Base-by-base conservation (phyloP, 2,329 filamentous ascomycete species). In the Dryadomyces quercivorus region DNA sequence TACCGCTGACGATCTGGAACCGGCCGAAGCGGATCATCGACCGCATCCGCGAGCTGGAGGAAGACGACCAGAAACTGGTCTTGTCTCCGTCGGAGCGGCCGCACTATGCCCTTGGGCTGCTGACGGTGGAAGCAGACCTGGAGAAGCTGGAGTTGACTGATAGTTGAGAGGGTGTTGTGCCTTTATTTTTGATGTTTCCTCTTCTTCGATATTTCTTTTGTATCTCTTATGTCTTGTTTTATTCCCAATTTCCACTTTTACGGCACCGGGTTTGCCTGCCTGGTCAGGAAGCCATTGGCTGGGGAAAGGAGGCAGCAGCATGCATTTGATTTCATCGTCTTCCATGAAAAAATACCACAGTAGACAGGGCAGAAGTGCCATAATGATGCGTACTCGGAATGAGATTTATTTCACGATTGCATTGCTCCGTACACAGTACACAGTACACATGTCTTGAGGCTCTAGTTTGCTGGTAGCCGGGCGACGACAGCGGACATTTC, bases 401-500 rank as follows among this genome's bases (percentile, higher is more conserved):
- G 44, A 12, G 2, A 20, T 13, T 21, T 46, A 8, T 46, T 20
- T 46, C 20, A 21, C 12, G 18, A 18, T 46, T 21, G 18, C 13
- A 7, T 47, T 18, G 18, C 22, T 47, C 13, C 13, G 13, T 47
- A 47, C 20, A 42, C 38, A 42, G 13, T 47, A 47, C 20, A 42
- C 38, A 42, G 31, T 52, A 6, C 26, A 16, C 44, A 43, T 6
- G 40, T 9, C 15, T 15, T 21, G n/a, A n/a, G n/a, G n/a, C n/a
- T 18, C 36, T 40, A 85, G 70, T 85, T 85, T 55, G 81, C 78
- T 31, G 81, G 82, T 68, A 94, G 80, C 68, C 91, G 83, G 68
- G 86, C 86, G 58, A 98, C 93, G 58, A 95, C 90, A 48, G 82
- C 79, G 57, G 88, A 88, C 93, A 98, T 98, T 76, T 97, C 92